phyloP scores from a whole-genome alignment of 192 early-diverging fungal species.

The Fimicolochytrium jonesii region DNA sequence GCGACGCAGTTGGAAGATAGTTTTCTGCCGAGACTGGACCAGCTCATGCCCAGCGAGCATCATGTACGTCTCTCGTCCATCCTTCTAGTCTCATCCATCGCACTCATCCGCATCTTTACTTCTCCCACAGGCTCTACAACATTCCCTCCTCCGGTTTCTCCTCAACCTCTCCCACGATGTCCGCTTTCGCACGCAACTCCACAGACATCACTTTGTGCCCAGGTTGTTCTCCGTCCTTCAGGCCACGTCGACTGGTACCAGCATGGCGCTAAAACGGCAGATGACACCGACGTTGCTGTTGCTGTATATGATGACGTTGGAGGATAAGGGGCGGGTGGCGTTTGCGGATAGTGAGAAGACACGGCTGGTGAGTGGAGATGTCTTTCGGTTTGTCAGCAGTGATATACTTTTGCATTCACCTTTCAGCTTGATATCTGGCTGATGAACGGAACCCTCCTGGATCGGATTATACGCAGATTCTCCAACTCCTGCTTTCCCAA shows the following conservation, averaged over 20 bases:
- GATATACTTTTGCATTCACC: too few species aligned
- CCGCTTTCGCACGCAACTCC: slow-evolving; percentile 29
- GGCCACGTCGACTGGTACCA: slow-evolving; percentile 12
- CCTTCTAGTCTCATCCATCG: not conserved
- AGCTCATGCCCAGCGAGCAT: slow-evolving; percentile 28
- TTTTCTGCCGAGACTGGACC: slow-evolving; percentile 33
- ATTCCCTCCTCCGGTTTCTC: slow-evolving; percentile 30
- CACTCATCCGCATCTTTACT: not conserved
- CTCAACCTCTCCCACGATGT: slow-evolving; percentile 48
- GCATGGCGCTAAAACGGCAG: slow-evolving; percentile 11
- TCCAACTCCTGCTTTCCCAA: not conserved
- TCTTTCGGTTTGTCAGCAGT: too few species aligned
- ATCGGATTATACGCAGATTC: too few species aligned
- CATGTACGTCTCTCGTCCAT: slow-evolving; percentile 20
- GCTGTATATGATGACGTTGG: slow-evolving; percentile 46
- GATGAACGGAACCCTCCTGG: too few species aligned
- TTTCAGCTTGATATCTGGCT: too few species aligned
- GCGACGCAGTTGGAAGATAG: slow-evolving; percentile 22
- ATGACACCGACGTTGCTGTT: slow-evolving; percentile 37
- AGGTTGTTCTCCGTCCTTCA: slow-evolving; percentile 33
- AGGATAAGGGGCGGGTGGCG: slow-evolving; percentile 30
- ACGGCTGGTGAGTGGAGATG: not conserved
- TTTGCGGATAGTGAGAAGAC: slow-evolving; percentile 11
- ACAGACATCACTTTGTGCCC: slow-evolving; percentile 26
- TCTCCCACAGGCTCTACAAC: slow-evolving; percentile 35